Evolutionary conservation across 2,329 filamentous ascomycete genomes (phyloP), one percentile per base, ranked within the genome.

Genomic region (Fusarium tupiense): DNA sequence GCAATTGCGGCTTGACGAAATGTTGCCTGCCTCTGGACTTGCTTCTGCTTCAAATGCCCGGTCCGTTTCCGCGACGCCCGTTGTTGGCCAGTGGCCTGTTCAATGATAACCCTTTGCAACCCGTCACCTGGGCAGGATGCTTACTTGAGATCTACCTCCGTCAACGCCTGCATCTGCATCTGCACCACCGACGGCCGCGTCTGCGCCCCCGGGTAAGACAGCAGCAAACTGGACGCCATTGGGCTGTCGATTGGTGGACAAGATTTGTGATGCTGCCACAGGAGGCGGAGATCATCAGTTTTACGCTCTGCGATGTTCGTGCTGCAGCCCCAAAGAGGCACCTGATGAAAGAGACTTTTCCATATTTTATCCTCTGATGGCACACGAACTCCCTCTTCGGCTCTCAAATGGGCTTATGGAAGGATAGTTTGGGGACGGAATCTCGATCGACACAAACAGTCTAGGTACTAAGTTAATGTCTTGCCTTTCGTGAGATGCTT

Each of bases 11-110:
- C 67, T 71, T 63, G 69, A 62, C 38, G 49, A 58, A 58, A 57
- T 44, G 33, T 56, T 38, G 37, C 61, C 41, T 38, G 43, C 43
- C 54, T 53, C 24, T 47, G 53, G 24, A 29, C 31, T 37, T 54
- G 37, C 57, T 52, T 46, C 40, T 61, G 49, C 59, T 63, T 66
- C 52, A 66, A 58, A 47, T 61, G 26, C 38, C 76, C 69, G 73
- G 76, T 56, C 75, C 76, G 76, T 69, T 67, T 76, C 76, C 75
- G 76, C 71, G 76, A 74, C 69, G 69, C 72, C 76, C 76, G 74
- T 58, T 71, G 70, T 73, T 73, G 62, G 62, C 58, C 35, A 54
- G 61, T 64, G 65, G 64, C 53, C 58, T 56, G 41, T 59, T 61
- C 31, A 59, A 72, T 74, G 33, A 57, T 41, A 50, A 59, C 38